phyloP scores from a whole-genome alignment of 2,329 filamentous ascomycete genomes.

The Pseudocercospora ulei region DNA sequence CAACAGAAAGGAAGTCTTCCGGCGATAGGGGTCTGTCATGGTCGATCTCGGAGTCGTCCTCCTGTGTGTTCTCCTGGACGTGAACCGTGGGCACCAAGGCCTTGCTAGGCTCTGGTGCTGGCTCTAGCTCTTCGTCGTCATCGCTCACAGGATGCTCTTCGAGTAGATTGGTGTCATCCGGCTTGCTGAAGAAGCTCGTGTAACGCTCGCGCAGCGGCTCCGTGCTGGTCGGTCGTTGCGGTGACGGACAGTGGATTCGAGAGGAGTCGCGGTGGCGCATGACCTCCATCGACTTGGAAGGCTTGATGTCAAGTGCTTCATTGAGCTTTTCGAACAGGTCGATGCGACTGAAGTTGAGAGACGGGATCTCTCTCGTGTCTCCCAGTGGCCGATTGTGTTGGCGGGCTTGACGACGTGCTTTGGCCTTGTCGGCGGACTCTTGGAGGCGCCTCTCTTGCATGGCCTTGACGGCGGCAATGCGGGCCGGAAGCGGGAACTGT shows the following conservation, averaged over 20 bases:
- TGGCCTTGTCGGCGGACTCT: slow-evolving; percentile 30
- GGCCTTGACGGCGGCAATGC: slow-evolving; percentile 33
- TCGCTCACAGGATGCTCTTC: slow-evolving; percentile 20
- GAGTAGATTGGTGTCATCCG: slow-evolving; percentile 31
- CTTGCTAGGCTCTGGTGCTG: slow-evolving; percentile 14
- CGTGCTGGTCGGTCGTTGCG: slow-evolving; percentile 35
- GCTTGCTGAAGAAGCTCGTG: slow-evolving; percentile 39
- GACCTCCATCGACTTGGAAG: slow-evolving; percentile 36
- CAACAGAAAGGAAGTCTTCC: slow-evolving; percentile 36
- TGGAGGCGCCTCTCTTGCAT: slow-evolving; percentile 33
- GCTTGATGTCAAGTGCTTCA: slow-evolving; percentile 37
- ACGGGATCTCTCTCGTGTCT: slow-evolving; percentile 39
- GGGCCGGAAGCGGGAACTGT: slow-evolving; percentile 30
- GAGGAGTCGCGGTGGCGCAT: slow-evolving; percentile 30
- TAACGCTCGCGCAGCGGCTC: slow-evolving; percentile 39
- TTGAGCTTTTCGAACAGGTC: slow-evolving; percentile 41
- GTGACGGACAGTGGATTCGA: slow-evolving; percentile 30
- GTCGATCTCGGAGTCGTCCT: slow-evolving; percentile 18
- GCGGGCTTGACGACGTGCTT: slow-evolving; percentile 27
- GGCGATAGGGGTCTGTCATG: slow-evolving; percentile 35
- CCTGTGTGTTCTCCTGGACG: slow-evolving; percentile 25
- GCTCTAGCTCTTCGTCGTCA: slow-evolving; percentile 21
- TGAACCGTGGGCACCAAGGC: slow-evolving; percentile 24
- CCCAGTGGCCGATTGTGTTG: slow-evolving; percentile 31
- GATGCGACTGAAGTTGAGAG: slow-evolving; percentile 42